A percentile compares a stretch with the other conserved stretches of the same genome.
Evolutionary conservation across 495 filamentous ascomycete genomes (phyloP).

Genomic region (Hypoxylon lenormandii): DNA sequence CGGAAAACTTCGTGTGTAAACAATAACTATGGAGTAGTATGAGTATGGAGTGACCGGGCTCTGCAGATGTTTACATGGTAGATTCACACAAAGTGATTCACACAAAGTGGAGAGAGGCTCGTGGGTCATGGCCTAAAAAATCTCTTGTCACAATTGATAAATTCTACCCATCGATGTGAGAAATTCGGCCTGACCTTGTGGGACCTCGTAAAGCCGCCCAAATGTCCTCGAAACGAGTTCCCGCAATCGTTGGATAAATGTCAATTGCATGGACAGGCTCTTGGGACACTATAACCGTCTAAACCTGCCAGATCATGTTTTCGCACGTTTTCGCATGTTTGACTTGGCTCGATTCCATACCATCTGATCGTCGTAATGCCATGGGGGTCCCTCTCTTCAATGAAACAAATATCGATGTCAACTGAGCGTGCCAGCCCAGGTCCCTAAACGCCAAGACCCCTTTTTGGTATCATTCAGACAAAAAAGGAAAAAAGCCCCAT

Average conservation of each 20-base stretch:
- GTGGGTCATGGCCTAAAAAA: constrained; percentile 3
- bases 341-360: constrained; percentile 24
- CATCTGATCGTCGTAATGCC: constrained; percentile 19
- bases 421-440: constrained; percentile 40
- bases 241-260: neutral
- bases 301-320: constrained; percentile 14
- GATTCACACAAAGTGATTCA: constrained; percentile 19
- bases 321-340: constrained; percentile 22
- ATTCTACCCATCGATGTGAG: constrained; percentile 16
- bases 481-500: constrained; percentile 22
- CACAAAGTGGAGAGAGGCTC: constrained; percentile 4
- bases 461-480: constrained; percentile 39
- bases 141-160: constrained; percentile 25
- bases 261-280: constrained; percentile 5
- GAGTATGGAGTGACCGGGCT: constrained; percentile 6
- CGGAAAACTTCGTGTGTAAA: constrained; percentile 13
- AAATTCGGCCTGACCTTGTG: constrained; percentile 14
- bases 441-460: constrained; percentile 40
- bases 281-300: constrained; percentile 5
- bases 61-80: constrained; percentile 2
- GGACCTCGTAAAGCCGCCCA: constrained; percentile 8
- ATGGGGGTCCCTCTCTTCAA: constrained; percentile 7
- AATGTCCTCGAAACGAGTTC: constrained; percentile 9
- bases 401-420: constrained; percentile 32
- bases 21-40: constrained; percentile 1